phyloP scores from a whole-genome alignment of 2,329 filamentous ascomycete genomes.

The Botrytis squamosa region DNA sequence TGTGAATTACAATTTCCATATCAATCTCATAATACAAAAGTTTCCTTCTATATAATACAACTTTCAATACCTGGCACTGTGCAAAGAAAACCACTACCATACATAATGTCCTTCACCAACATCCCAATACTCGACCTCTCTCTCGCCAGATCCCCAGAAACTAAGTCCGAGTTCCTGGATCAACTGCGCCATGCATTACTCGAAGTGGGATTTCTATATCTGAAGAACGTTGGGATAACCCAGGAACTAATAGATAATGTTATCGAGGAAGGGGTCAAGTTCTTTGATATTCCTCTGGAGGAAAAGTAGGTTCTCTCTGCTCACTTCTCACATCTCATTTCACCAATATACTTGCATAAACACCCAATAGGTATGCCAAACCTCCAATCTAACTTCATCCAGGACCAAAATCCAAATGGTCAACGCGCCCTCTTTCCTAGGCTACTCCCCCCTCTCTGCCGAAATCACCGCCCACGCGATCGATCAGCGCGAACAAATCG shows the following conservation, averaged over 20 bases:
- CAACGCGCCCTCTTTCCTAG: slow-evolving; percentile 69
- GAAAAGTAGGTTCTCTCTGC: slow-evolving; percentile 58
- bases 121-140: slow-evolving; percentile 78
- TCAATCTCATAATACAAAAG: background rate
- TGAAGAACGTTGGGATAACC: slow-evolving; percentile 75
- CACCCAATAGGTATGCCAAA: slow-evolving; percentile 40
- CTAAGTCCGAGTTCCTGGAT: slow-evolving; percentile 70
- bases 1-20: background rate
- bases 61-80: background rate
- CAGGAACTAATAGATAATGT: slow-evolving; percentile 64
- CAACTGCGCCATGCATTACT: slow-evolving; percentile 73
- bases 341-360: background rate
- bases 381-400: background rate
- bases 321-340: background rate
- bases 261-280: slow-evolving; percentile 64
- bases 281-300: slow-evolving; percentile 73
- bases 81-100: background rate
- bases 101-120: slow-evolving; percentile 56
- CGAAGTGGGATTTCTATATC: slow-evolving; percentile 85
- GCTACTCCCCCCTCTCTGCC: slow-evolving; percentile 64
- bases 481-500: slow-evolving; percentile 84
- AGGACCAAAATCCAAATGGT: slow-evolving; percentile 67
- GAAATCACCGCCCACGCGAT: slow-evolving; percentile 71
- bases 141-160: slow-evolving; percentile 58
- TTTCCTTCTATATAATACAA: background rate